Percentiles rank a stretch among this genome's conserved stretches.
Evolutionary conservation across 352 stramenopile species (phyloP).

Genomic region (Phytopythium litorale): DNA sequence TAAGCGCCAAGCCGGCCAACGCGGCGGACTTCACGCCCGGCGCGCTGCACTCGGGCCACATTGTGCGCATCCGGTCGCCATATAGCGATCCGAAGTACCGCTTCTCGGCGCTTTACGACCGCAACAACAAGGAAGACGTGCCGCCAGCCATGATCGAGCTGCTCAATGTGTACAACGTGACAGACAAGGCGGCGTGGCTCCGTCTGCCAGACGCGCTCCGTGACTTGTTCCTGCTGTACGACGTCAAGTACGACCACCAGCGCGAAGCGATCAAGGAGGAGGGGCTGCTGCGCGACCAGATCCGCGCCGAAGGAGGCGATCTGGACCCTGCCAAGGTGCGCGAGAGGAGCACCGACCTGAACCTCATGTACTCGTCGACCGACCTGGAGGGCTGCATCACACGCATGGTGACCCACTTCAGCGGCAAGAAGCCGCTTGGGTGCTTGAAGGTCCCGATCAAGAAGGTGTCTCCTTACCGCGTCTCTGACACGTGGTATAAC

Average conservation of each 20-base stretch:
- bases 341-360: slow-evolving; percentile 57
- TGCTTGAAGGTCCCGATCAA: slow-evolving; percentile 64
- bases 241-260: slow-evolving; percentile 58
- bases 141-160: slow-evolving; percentile 28
- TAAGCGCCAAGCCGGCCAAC: slow-evolving; percentile 46
- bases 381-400: slow-evolving; percentile 68
- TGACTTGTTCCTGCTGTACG: slow-evolving; percentile 68
- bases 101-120: slow-evolving; percentile 37
- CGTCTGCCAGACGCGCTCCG: slow-evolving; percentile 35
- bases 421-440: slow-evolving; percentile 47
- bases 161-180: slow-evolving; percentile 49
- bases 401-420: slow-evolving; percentile 40
- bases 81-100: slow-evolving; percentile 48
- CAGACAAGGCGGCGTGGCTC: slow-evolving; percentile 47
- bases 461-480: slow-evolving; percentile 53
- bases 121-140: slow-evolving; percentile 22
- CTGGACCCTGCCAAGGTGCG: slow-evolving; percentile 51
- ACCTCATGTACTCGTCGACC: slow-evolving; percentile 54
- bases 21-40: slow-evolving; percentile 36
- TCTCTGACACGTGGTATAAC: slow-evolving; percentile 58
- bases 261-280: slow-evolving; percentile 64
- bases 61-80: slow-evolving; percentile 51
- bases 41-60: slow-evolving; percentile 44
- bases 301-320: slow-evolving; percentile 52
- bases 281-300: slow-evolving; percentile 49